These are phyloP conservation scores for Solanum sparsipilum DNA, from an alignment of 257 asterid species.

Conservation along the genomic window DNA sequence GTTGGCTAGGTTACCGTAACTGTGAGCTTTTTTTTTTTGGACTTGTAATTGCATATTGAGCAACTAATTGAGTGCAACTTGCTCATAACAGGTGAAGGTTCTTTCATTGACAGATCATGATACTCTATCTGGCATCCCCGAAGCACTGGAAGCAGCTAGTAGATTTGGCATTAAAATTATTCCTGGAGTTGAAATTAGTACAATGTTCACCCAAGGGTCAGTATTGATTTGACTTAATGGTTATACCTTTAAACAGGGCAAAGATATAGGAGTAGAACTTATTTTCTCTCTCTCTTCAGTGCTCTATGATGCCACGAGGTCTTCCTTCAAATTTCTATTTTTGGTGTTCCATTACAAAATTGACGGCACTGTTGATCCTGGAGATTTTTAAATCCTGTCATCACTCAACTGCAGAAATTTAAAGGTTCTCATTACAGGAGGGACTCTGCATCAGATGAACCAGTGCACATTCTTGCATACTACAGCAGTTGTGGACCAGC, in stretches of 20 bases:
- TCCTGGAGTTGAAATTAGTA: constrained; percentile 95
- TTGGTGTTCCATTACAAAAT: background rate
- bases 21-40: background rate
- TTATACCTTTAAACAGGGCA: background rate
- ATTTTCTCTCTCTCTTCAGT: background rate
- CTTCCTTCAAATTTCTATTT: background rate
- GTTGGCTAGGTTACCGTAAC: background rate
- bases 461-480: constrained; percentile 96
- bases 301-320: background rate
- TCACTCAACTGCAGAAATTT: background rate
- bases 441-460: constrained; percentile 62
- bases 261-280: background rate
- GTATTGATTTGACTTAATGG: background rate
- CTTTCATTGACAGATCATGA: constrained; percentile 95
- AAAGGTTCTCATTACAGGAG: constrained; percentile 33
- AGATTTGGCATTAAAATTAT: constrained; percentile 84
- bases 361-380: background rate
- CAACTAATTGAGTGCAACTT: constrained; percentile 4
- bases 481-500: constrained; percentile 90
- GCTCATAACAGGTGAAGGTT: constrained; percentile 85
- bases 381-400: background rate
- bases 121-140: constrained; percentile 85
- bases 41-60: background rate
- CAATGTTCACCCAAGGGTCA: constrained; percentile 78
- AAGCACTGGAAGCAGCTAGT: constrained; percentile 87